Evolutionary conservation across 2,329 filamentous ascomycete genomes (phyloP).

Genomic region (Sarocladium brachiariae): DNA sequence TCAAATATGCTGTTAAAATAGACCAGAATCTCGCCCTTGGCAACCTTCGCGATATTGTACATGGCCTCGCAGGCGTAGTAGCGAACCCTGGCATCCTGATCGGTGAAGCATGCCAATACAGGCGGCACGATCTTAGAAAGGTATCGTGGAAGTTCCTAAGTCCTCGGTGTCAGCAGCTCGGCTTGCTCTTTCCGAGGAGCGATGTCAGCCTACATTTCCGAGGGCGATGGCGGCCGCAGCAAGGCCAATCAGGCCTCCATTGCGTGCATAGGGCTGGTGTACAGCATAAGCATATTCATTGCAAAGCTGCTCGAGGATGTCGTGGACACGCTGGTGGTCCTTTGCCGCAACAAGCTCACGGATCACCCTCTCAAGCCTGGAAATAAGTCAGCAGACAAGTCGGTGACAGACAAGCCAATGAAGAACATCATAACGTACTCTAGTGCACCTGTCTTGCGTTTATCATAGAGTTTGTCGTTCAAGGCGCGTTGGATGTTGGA

Average conservation of each 20-base stretch:
- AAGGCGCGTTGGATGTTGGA: slow-evolving; percentile 80
- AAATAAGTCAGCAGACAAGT: neutral
- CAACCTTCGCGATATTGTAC: slow-evolving; percentile 99
- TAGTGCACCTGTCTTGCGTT: slow-evolving; percentile 90
- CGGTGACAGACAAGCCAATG: neutral
- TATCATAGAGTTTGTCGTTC: slow-evolving; percentile 98
- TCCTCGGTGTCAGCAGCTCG: neutral
- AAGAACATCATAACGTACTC: slow-evolving; percentile 59
- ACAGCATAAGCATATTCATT: slow-evolving; percentile 97
- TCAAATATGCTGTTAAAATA: slow-evolving; percentile 99
- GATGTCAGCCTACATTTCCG: slow-evolving; percentile 63
- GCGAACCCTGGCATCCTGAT: slow-evolving; percentile 92
- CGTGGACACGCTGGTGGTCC: slow-evolving; percentile 74
- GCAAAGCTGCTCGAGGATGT: slow-evolving; percentile 91
- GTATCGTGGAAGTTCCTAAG: slow-evolving; percentile 82
- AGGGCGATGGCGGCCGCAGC: slow-evolving; percentile 94
- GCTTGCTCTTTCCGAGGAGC: neutral
- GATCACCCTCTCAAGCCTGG: slow-evolving; percentile 82
- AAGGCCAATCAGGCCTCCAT: slow-evolving; percentile 91
- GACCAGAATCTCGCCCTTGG: slow-evolving; percentile 91
- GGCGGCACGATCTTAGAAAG: slow-evolving; percentile 91
- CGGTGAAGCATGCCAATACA: slow-evolving; percentile 92
- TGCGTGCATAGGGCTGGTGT: slow-evolving; percentile 91
- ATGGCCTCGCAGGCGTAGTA: slow-evolving; percentile 99
- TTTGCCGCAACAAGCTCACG: slow-evolving; percentile 71